Evolutionary conservation across 768 basidiomycete species (phyloP).

Genomic region (Suillus placidus): DNA sequence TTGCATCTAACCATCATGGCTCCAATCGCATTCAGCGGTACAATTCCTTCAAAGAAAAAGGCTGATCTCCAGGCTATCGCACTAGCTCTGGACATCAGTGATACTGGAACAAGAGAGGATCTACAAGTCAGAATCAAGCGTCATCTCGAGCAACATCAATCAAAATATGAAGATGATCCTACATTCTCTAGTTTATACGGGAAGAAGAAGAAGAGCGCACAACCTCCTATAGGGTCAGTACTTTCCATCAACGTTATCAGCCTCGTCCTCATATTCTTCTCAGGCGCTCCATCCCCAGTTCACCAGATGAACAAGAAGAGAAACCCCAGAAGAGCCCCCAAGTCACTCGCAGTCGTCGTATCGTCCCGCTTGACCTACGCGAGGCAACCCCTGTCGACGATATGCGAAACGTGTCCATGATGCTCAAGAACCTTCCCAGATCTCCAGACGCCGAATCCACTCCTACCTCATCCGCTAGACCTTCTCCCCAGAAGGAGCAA

Average conservation of each 20-base stretch:
- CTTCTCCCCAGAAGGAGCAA: conserved; percentile 24
- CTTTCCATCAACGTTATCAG: neutral
- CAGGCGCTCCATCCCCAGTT: conserved; percentile 20
- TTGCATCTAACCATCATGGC: conserved; percentile 38
- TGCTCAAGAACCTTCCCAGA: conserved; percentile 48
- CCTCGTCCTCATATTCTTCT: conserved; percentile 1
- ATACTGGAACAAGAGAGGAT: conserved; percentile 65
- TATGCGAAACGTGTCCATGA: conserved; percentile 51
- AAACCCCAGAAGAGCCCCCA: conserved; percentile 16
- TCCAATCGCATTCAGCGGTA: conserved; percentile 48
- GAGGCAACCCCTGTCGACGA: conserved; percentile 57
- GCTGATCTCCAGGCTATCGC: conserved; percentile 67
- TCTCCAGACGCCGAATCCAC: conserved; percentile 37
- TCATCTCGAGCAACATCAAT: conserved; percentile 59
- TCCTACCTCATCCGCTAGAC: neutral
- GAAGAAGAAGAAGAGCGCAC: conserved; percentile 39
- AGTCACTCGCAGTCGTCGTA: conserved; percentile 27
- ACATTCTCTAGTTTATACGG: conserved; percentile 57
- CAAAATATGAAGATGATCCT: conserved; percentile 57
- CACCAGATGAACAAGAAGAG: conserved; percentile 21
- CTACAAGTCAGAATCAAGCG: conserved; percentile 62
- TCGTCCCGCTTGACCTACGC: conserved; percentile 17
- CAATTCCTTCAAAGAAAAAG: conserved; percentile 69
- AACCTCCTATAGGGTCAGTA: conserved; percentile 19
- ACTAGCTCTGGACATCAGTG: conserved; percentile 50